Conservation (phyloP, 306 rosid species). For the Luffa acutangula region DNA sequence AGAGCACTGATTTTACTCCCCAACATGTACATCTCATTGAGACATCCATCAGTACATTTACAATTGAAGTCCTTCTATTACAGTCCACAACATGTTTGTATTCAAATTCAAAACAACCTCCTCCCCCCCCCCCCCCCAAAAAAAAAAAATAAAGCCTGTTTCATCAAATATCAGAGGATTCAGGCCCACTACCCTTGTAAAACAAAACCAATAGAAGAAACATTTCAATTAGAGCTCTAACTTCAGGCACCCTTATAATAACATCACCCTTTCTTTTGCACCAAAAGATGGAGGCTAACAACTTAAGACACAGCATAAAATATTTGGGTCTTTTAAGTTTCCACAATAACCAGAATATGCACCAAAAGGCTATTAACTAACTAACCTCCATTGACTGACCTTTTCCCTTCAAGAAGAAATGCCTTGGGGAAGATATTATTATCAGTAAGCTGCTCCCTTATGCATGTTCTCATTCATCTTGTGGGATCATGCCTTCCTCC, state of each 20-base stretch:
- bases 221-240: neutral
- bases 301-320: neutral
- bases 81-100: neutral
- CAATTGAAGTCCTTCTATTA: neutral
- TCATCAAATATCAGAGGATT: neutral
- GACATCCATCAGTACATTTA: neutral
- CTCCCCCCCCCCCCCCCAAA: too few species aligned
- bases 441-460: neutral
- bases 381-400: neutral
- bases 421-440: neutral
- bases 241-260: neutral
- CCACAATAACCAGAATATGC: neutral
- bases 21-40: conserved; percentile 1
- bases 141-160: neutral
- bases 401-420: neutral
- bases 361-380: neutral
- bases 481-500: conserved; percentile 66
- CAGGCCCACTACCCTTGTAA: neutral
- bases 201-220: neutral
- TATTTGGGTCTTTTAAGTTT: neutral
- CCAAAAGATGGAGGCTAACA: neutral
- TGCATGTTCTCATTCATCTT: conserved; percentile 18
- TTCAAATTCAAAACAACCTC: neutral
- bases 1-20: neutral
- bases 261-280: neutral